Evolutionary conservation across 164 flowering plant species (phyloP), one percentile per base, ranked within the genome.

Genomic region (Vitis amurensis): DNA sequence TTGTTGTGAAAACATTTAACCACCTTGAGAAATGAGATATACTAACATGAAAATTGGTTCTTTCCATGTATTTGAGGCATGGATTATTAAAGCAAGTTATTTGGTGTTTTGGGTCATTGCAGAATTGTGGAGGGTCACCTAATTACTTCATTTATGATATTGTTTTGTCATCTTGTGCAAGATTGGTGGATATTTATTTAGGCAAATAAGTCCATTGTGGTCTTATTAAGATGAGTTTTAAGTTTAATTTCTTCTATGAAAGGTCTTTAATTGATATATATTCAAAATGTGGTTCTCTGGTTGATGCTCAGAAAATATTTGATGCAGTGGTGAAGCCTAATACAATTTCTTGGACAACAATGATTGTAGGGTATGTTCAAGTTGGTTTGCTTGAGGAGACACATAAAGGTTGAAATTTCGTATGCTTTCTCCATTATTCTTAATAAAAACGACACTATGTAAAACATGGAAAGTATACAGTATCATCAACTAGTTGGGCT

Each of bases 191-290:
- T 59, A 64, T 84, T 59, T 70, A 59, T 47, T 61, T 76, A 59
- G 98, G 97, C 48, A 87, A 72, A 70, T 83, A 78, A 72, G 80
- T 91, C 11, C 98, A 94, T 73, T 83, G 89, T 70, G 48, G 50
- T 74, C 75, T 84, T 57, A 37, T 91, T 56, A 89, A 91, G 78
- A 67, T 68, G 73, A 95, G 97, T 29, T 78, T 82, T 66, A 86
- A 80, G 71, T 77, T 44, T 10, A 64, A 76, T 79, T 78, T 85
- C 0, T 92, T 83, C 62, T 89, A 91, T 74, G 86, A 78, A 74
- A 88, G 95, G 27, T 79, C 97, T 53, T 69, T 91, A 59, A 83
- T 92, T 75, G 89, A 89, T 75, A 86, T 91, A 90, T 94, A 94
- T 78, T 85, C 87, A 5, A 94, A 92, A 75, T 83, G 89, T 73